phyloP scores from a whole-genome alignment of 352 stramenopile species.

The Phytophthora capsici region DNA sequence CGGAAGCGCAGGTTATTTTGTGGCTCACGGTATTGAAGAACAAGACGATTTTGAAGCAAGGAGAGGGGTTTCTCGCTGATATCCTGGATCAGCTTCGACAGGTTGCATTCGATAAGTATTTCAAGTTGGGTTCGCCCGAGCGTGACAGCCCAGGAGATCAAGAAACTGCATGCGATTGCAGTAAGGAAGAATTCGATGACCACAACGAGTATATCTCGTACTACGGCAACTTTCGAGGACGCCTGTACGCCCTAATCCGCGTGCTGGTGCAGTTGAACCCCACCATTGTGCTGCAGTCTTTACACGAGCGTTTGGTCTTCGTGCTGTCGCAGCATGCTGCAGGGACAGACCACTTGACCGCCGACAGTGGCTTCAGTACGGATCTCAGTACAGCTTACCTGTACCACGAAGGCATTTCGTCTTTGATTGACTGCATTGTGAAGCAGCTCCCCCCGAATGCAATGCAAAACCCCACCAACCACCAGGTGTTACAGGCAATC shows the following conservation, averaged over 20 bases:
- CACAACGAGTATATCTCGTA: slow-evolving; percentile 75
- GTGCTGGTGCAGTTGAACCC: slow-evolving; percentile 67
- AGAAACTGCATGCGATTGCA: slow-evolving; percentile 46
- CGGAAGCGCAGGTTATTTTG: slow-evolving; percentile 75
- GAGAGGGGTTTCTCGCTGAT: slow-evolving; percentile 41
- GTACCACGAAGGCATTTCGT: slow-evolving; percentile 80
- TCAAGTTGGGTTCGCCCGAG: slow-evolving; percentile 75
- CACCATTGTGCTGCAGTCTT: slow-evolving; percentile 52
- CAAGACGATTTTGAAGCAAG: slow-evolving; percentile 59
- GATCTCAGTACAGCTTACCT: slow-evolving; percentile 70
- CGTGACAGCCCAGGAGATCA: slow-evolving; percentile 44
- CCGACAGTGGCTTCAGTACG: slow-evolving; percentile 56
- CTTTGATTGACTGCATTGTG: slow-evolving; percentile 75
- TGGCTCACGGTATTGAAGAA: slow-evolving; percentile 82
- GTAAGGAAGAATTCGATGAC: slow-evolving; percentile 76
- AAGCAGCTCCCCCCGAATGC: slow-evolving; percentile 66
- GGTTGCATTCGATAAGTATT: slow-evolving; percentile 82
- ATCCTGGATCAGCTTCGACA: slow-evolving; percentile 60
- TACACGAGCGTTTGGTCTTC: slow-evolving; percentile 66
- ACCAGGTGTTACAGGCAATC: slow-evolving; percentile 50
- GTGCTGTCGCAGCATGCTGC: slow-evolving; percentile 54
- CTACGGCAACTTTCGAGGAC: slow-evolving; percentile 81
- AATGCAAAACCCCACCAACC: slow-evolving; percentile 51
- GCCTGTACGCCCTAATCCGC: slow-evolving; percentile 79
- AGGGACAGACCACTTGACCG: slow-evolving; percentile 60